These are phyloP conservation scores for Protomyces arabidopsidicola DNA, from an alignment of 1,139 yeast species.

Conservation along the genomic window DNA sequence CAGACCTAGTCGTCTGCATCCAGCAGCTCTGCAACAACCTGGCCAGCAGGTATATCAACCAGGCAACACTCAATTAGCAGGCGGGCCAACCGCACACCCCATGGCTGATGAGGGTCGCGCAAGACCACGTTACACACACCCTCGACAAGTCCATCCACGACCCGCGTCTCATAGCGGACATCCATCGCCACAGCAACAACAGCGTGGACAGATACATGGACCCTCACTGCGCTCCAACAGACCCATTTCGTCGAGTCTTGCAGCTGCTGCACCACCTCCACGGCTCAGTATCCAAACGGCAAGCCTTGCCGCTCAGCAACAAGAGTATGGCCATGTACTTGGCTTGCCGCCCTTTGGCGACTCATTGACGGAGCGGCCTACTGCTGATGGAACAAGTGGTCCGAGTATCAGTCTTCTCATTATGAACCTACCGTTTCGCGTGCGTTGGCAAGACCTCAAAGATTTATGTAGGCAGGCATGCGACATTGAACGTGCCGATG, in stretches of 20 bases:
- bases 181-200: background rate
- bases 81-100: no score
- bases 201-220: background rate
- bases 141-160: no score
- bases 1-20: no score
- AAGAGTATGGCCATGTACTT: background rate
- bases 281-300: background rate
- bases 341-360: background rate
- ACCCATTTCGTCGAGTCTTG: background rate
- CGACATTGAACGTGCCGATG: slow-evolving; percentile 19
- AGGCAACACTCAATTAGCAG: no score
- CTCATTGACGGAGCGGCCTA: background rate
- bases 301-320: background rate
- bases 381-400: background rate
- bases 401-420: slow-evolving; percentile 41
- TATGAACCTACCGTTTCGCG: slow-evolving; percentile 56
- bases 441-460: slow-evolving; percentile 78
- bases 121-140: no score
- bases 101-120: no score
- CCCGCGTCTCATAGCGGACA: no score
- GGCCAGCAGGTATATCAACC: no score
- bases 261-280: background rate
- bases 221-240: background rate
- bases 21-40: no score
- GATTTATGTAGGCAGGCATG: slow-evolving; percentile 57